phyloP scores from a whole-genome alignment of 257 asterid genomes.

The Solanum sitiens region DNA sequence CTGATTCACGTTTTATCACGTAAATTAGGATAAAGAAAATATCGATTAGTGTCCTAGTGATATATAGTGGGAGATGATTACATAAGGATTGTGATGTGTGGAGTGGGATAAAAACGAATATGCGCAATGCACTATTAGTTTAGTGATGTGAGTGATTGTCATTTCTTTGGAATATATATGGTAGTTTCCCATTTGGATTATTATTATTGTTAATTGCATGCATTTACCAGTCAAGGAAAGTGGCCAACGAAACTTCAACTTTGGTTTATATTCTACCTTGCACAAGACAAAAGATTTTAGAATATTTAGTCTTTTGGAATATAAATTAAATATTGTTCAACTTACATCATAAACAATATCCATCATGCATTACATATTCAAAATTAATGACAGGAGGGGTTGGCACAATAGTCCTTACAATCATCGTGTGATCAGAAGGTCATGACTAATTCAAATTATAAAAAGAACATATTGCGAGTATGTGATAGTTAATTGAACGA shows the following conservation, averaged over 20 bases:
- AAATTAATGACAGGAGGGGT: not conserved
- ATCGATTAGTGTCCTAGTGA: not conserved
- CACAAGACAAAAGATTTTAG: not conserved
- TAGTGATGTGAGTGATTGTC: not conserved
- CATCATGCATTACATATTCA: not conserved
- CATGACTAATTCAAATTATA: not conserved
- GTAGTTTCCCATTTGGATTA: not conserved
- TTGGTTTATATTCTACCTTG: slow-evolving; percentile 1
- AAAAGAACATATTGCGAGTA: not conserved
- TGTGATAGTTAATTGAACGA: not conserved
- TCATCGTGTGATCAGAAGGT: too few species aligned
- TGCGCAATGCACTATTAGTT: not conserved
- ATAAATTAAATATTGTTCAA: not conserved
- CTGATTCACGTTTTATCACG: too few species aligned
- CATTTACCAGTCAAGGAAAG: slow-evolving; percentile 22
- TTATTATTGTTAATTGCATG: not conserved
- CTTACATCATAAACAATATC: not conserved
- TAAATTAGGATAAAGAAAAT: too few species aligned
- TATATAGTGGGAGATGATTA: not conserved
- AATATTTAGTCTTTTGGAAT: not conserved
- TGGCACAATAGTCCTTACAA: not conserved
- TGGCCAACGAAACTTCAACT: slow-evolving; percentile 1
- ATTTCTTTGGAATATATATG: not conserved
- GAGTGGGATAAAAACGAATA: not conserved
- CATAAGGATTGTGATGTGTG: not conserved